Conservation (phyloP, 257 asterid species). For the Solanum piurae region DNA sequence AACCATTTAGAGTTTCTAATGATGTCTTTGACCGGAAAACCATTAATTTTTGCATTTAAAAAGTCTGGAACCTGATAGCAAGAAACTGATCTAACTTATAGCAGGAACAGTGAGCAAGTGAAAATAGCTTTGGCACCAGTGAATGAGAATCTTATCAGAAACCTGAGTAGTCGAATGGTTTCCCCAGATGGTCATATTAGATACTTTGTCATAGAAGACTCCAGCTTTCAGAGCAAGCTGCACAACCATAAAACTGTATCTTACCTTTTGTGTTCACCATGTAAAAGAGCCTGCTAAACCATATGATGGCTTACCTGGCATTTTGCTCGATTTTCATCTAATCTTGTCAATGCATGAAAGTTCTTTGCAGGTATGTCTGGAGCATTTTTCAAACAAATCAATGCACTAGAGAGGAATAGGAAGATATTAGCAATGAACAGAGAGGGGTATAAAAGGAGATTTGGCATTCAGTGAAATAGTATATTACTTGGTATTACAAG, state of each 20-base stretch:
- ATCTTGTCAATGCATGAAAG: constrained; percentile 88
- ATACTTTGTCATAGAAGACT: constrained; percentile 86
- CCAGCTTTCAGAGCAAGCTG: constrained; percentile 97
- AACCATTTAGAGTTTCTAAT: constrained; percentile 79
- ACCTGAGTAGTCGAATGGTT: constrained; percentile 99
- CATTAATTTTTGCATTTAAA: constrained; percentile 72
- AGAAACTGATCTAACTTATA: not conserved
- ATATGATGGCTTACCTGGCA: constrained; percentile 53
- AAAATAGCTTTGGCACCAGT: not conserved
- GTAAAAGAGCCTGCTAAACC: not conserved
- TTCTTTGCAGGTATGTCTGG: constrained; percentile 90
- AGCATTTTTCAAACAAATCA: constrained; percentile 96
- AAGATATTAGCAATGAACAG: constrained; percentile 12
- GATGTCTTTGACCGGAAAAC: constrained; percentile 69
- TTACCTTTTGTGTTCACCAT: not conserved
- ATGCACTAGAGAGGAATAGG: constrained; percentile 53
- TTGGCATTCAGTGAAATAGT: not conserved
- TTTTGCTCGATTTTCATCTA: constrained; percentile 96
- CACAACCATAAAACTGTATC: constrained; percentile 3
- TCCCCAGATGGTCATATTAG: constrained; percentile 95
- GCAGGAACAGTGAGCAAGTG: not conserved
- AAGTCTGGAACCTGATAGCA: constrained; percentile 76
- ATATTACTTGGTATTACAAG: constrained; percentile 90
- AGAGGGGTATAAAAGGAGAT: not conserved
- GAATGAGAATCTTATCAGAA: not conserved